Percentiles rank a stretch among this genome's conserved stretches.
Evolutionary conservation across 2,329 filamentous ascomycete genomes (phyloP).

Genomic region (Periconia sp.): DNA sequence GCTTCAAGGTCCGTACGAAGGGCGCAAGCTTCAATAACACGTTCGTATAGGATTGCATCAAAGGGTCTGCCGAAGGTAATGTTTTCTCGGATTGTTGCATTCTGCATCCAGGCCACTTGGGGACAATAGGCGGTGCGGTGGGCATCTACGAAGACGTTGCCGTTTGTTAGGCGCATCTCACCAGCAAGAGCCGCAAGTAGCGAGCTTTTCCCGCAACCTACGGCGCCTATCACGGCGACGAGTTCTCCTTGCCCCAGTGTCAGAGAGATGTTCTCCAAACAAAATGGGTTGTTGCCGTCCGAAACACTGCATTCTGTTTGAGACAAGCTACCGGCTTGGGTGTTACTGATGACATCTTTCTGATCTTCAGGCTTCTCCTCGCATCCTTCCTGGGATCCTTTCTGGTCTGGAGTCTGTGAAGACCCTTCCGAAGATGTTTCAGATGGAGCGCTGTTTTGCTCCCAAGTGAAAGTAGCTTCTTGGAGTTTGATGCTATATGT

Average conservation of each 20-base stretch:
- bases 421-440: constrained; percentile 43
- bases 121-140: constrained; percentile 81
- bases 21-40: constrained; percentile 85
- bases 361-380: constrained; percentile 42
- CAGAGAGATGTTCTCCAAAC: constrained; percentile 68
- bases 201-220: constrained; percentile 88
- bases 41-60: constrained; percentile 75
- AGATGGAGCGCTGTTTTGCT: constrained; percentile 50
- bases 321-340: constrained; percentile 51
- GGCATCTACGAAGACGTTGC: constrained; percentile 74
- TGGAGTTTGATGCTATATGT: constrained; percentile 66
- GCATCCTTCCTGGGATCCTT: constrained; percentile 46
- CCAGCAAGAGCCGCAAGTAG: constrained; percentile 86
- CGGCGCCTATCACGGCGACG: constrained; percentile 82
- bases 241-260: constrained; percentile 73
- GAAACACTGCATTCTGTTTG: constrained; percentile 13
- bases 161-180: constrained; percentile 84
- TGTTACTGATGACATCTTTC: constrained; percentile 47
- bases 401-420: constrained; percentile 51
- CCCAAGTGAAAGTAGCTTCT: constrained; percentile 84
- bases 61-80: constrained; percentile 82
- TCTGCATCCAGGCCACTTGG: constrained; percentile 98
- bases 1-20: constrained; percentile 85
- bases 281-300: constrained; percentile 67
- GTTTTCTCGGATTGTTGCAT: constrained; percentile 82